A percentile compares a stretch with the other conserved stretches of the same genome.
Conservation (phyloP, 2,329 filamentous ascomycete species). For the Penicillium verrucosum region DNA sequence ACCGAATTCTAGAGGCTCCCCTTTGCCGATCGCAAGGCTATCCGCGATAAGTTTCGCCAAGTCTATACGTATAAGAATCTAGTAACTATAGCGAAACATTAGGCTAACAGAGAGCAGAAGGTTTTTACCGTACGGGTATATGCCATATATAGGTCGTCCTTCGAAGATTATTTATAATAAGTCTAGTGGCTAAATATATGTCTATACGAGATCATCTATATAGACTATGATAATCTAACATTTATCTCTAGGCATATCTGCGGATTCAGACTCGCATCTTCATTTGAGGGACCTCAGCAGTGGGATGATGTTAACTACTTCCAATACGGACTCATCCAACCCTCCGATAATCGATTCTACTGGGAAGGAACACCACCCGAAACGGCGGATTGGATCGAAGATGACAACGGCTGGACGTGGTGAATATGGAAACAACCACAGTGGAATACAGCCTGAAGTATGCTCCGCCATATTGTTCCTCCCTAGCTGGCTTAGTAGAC, state of each 20-base stretch:
- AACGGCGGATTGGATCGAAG: not conserved
- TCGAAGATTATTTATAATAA: slow-evolving; percentile 4
- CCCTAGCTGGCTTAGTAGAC: too few species aligned
- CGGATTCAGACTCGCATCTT: not conserved
- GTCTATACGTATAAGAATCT: slow-evolving; percentile 3
- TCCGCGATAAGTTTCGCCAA: slow-evolving; percentile 4
- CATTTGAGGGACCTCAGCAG: slow-evolving; percentile 3
- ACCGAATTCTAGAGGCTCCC: slow-evolving; percentile 4
- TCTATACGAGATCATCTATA: not conserved
- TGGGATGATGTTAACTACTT: slow-evolving; percentile 1
- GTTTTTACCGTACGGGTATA: not conserved
- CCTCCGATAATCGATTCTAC: not conserved
- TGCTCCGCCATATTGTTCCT: too few species aligned
- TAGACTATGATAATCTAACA: not conserved
- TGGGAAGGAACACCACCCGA: slow-evolving; percentile 6
- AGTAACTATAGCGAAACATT: not conserved
- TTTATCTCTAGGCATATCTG: slow-evolving; percentile 3
- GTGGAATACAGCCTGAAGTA: too few species aligned
- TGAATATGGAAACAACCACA: not conserved
- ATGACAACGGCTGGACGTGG: slow-evolving; percentile 3
- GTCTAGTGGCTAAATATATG: slow-evolving; percentile 2
- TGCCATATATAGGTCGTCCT: slow-evolving; percentile 3
- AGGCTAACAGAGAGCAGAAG: not conserved
- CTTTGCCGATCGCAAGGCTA: slow-evolving; percentile 2
- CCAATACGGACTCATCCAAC: slow-evolving; percentile 1